Evolutionary conservation across 106 monocot species (phyloP).

Genomic region (Dioscorea dumetorum): DNA sequence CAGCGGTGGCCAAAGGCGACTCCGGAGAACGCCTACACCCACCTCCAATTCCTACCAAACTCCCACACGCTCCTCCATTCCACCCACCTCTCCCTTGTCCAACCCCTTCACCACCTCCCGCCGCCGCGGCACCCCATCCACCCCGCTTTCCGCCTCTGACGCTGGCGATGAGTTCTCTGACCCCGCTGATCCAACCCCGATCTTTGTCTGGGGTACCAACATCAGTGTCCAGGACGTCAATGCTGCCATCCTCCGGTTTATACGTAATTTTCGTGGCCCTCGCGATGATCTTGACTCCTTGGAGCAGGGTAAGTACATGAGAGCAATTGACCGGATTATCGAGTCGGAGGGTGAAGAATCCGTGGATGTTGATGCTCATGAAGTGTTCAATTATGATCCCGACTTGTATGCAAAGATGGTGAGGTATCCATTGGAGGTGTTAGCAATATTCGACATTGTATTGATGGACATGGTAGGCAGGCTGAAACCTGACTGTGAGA

Average conservation of each 20-base stretch:
- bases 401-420: conserved; percentile 95
- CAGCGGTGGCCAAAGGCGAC: conserved; percentile 11
- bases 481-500: conserved; percentile 70
- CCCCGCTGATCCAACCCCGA: conserved; percentile 41
- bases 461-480: conserved; percentile 81
- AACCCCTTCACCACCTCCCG: conserved; percentile 34
- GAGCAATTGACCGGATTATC: conserved; percentile 58
- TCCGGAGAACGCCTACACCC: conserved; percentile 11
- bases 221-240: conserved; percentile 98
- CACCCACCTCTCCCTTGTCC: conserved; percentile 20
- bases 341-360: conserved; percentile 80
- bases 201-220: conserved; percentile 97
- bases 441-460: conserved; percentile 93
- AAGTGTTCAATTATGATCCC: conserved; percentile 86
- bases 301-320: conserved; percentile 91
- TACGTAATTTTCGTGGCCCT: conserved; percentile 66
- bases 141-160: conserved; percentile 64
- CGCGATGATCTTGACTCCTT: conserved; percentile 1
- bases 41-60: background rate
- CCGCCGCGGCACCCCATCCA: conserved; percentile 23
- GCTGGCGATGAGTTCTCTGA: conserved; percentile 35
- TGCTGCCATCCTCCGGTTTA: conserved; percentile 79
- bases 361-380: conserved; percentile 78
- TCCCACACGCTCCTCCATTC: background rate
- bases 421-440: conserved; percentile 87